These are phyloP conservation scores for Geosiphon pyriformis DNA, from an alignment of 192 early-diverging fungal species.

Conservation along the genomic window DNA sequence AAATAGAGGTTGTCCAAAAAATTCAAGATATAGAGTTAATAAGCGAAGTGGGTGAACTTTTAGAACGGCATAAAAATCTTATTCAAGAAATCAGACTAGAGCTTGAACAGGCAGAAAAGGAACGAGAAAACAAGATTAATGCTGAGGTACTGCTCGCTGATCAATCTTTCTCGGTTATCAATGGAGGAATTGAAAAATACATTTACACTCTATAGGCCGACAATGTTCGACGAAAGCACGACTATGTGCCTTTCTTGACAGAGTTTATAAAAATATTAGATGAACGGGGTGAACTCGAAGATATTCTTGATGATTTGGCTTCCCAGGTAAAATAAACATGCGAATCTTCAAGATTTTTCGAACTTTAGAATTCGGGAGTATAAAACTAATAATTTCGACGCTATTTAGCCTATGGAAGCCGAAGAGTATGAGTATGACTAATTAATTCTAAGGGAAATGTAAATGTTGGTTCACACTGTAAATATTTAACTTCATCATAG, in stretches of 20 bases:
- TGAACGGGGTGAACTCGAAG: conserved; percentile 9
- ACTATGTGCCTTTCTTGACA: conserved; percentile 17
- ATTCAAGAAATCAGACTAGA: not conserved
- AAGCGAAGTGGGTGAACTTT: not conserved
- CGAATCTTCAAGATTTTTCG: too few relatives aligned
- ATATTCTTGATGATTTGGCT: not conserved
- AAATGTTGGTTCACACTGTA: too few relatives aligned
- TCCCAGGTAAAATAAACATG: too few relatives aligned
- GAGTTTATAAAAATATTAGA: conserved; percentile 5
- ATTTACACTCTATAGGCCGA: conserved; percentile 18
- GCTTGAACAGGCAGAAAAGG: not conserved
- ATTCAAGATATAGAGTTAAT: not conserved
- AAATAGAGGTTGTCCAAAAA: not conserved
- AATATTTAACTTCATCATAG: too few relatives aligned
- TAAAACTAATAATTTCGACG: too few relatives aligned
- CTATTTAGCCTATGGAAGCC: too few relatives aligned
- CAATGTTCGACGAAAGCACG: not conserved
- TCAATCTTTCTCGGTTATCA: not conserved
- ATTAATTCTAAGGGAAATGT: too few relatives aligned
- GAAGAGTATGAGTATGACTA: too few relatives aligned
- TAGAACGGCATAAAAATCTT: not conserved
- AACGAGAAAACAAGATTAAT: not conserved
- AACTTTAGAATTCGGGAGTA: too few relatives aligned
- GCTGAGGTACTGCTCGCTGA: not conserved
- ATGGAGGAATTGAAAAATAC: too few relatives aligned